phyloP scores from a whole-genome alignment of 1,284 basidiomycete species.

The Puccinia hordei region DNA sequence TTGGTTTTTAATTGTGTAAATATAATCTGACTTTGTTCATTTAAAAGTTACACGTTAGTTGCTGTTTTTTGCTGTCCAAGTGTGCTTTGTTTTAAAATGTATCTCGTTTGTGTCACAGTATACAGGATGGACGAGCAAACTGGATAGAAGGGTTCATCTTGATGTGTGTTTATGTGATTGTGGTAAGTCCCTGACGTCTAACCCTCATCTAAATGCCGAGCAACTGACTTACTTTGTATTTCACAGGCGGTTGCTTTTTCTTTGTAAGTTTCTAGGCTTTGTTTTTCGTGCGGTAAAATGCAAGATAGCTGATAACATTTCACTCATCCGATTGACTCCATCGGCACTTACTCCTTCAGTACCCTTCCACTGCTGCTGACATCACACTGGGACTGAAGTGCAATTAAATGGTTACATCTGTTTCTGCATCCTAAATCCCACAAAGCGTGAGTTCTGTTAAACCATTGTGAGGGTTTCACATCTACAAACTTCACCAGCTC shows the following conservation, averaged over 20 bases:
- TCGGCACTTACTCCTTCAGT: too few species aligned
- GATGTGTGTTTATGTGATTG: slow-evolving; percentile 48
- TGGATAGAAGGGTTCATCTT: slow-evolving; percentile 49
- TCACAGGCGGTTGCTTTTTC: slow-evolving; percentile 43
- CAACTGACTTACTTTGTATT: neutral
- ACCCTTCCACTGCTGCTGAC: slow-evolving; percentile 7
- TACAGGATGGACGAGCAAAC: slow-evolving; percentile 46
- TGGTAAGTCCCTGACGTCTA: slow-evolving; percentile 6
- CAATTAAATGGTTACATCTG: neutral
- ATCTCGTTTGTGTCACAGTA: slow-evolving; percentile 3
- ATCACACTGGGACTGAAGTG: slow-evolving; percentile 2
- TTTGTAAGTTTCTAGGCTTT: slow-evolving; percentile 28
- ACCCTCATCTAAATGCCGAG: neutral
- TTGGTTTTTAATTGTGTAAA: neutral
- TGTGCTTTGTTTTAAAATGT: neutral
- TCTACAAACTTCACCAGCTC: neutral
- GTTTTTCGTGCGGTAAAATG: neutral
- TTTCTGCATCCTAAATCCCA: neutral
- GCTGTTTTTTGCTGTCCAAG: neutral
- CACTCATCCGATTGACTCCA: neutral
- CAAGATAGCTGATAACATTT: too few species aligned
- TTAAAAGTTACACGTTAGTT: slow-evolving; percentile 39
- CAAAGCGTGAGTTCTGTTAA: neutral
- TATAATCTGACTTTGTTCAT: neutral
- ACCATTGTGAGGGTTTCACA: neutral